These are phyloP conservation scores for Candida buenavistaensis DNA, from an alignment of 1,139 yeast genomes.

Conservation along the genomic window DNA sequence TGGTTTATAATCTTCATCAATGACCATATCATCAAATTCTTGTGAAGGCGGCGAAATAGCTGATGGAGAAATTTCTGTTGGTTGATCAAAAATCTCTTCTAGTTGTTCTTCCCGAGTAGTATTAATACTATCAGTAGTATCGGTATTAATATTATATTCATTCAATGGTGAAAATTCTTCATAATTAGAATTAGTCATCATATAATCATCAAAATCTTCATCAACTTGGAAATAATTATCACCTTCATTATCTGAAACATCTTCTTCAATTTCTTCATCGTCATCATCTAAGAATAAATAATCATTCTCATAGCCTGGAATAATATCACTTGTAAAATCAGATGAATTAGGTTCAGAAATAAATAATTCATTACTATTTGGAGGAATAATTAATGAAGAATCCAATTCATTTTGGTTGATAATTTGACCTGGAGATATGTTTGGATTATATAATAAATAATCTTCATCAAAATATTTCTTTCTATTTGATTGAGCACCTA, in stretches of 20 bases:
- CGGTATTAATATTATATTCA: slow-evolving; percentile 4
- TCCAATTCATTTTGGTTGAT: slow-evolving; percentile 26
- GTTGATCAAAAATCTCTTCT: slow-evolving; percentile 2
- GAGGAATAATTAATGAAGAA: slow-evolving; percentile 29
- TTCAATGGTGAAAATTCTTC: slow-evolving; percentile 11
- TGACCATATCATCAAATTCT: slow-evolving; percentile 5
- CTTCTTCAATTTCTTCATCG: slow-evolving; percentile 37
- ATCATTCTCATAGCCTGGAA: slow-evolving; percentile 40
- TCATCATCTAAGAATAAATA: slow-evolving; percentile 33
- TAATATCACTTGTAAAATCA: slow-evolving; percentile 13
- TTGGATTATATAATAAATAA: slow-evolving; percentile 41
- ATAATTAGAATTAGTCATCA: slow-evolving; percentile 20
- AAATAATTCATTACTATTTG: slow-evolving; percentile 16
- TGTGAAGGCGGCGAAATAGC: slow-evolving; percentile 4
- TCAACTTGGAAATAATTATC: slow-evolving; percentile 42
- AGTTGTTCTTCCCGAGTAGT: slow-evolving; percentile 1
- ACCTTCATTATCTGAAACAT: slow-evolving; percentile 38
- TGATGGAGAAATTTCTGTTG: slow-evolving; percentile 7
- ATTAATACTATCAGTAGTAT: neutral
- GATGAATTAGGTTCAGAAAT: slow-evolving; percentile 2
- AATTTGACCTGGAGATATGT: slow-evolving; percentile 45
- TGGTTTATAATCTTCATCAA: slow-evolving; percentile 2
- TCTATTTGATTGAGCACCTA: slow-evolving; percentile 16
- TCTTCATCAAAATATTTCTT: slow-evolving; percentile 33
- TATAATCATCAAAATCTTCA: slow-evolving; percentile 36